Conservation (phyloP, 2,329 filamentous ascomycete genomes). For the Penicillium brevicompactum region DNA sequence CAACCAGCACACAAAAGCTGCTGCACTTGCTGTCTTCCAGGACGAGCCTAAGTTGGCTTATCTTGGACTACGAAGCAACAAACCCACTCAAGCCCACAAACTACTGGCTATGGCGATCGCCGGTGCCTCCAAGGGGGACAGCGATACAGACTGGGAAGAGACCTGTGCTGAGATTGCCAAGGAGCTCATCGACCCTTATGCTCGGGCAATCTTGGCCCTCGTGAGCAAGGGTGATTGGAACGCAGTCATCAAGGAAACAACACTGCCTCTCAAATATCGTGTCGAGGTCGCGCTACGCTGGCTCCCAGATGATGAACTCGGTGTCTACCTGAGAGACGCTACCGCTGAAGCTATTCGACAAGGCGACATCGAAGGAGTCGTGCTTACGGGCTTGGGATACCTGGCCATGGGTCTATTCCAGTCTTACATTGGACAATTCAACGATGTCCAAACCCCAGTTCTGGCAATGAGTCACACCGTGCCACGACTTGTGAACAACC, state of each 20-base stretch:
- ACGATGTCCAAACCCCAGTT: conserved; percentile 65
- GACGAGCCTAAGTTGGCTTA: conserved; percentile 61
- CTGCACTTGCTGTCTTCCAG: conserved; percentile 64
- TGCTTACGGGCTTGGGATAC: conserved; percentile 63
- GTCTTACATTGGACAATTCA: conserved; percentile 61
- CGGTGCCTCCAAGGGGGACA: conserved; percentile 46
- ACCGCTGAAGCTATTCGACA: conserved; percentile 53
- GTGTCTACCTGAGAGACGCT: conserved; percentile 57
- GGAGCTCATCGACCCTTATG: conserved; percentile 63
- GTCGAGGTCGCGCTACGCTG: conserved; percentile 62
- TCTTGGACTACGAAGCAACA: conserved; percentile 56
- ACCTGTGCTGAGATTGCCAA: conserved; percentile 64
- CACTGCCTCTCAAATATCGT: conserved; percentile 62
- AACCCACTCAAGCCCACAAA: conserved; percentile 57
- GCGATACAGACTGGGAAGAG: conserved; percentile 61
- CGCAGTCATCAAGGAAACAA: conserved; percentile 58
- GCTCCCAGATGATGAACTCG: conserved; percentile 49
- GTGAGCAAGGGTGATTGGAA: conserved; percentile 63
- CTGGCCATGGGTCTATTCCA: conserved; percentile 62
- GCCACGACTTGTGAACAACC: conserved; percentile 60
- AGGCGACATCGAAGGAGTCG: conserved; percentile 63
- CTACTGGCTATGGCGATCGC: conserved; percentile 57
- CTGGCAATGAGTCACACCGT: conserved; percentile 61
- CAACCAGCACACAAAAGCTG: conserved; percentile 63
- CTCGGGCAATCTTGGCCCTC: conserved; percentile 62